Evolutionary conservation across 78 protist genomes (phyloP), one percentile per base, ranked within the genome.

Genomic region (Diacronema lutheri): DNA sequence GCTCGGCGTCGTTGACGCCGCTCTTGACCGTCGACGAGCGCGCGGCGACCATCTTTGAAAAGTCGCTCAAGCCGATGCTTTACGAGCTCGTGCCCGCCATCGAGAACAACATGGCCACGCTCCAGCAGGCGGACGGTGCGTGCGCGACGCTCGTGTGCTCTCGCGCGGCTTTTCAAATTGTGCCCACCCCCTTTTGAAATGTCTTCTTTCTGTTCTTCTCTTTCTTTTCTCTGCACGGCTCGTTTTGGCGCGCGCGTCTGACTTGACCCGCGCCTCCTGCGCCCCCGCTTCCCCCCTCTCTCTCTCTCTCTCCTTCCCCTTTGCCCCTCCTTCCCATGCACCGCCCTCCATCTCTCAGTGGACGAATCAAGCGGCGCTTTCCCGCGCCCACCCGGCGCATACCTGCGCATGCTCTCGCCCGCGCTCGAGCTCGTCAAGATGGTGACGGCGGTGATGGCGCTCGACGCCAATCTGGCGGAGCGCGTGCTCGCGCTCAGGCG

Each of bases 391-490:
- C 35, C 33, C 12, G 66, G 66, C 66, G 1, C 33, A 0, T 10
- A 26, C 33, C 66, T 61, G 20, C 2, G 21, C 35, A 10, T 26
- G 33, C 21, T 4, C 41, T 65, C 72, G 37, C 72, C 72, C n/a
- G 81, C 81, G 61, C 61, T 74, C 41, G 81, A 74, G 61, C 40
- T 56, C 61, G n/a, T 35, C 20, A 74, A 74, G 37, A 40, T 13
- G 35, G 25, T 74, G 10, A 10, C 25, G 58, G 20, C 16, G 13
- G 25, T 74, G 41, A 3, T 40, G 10, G 11, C 13, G 35, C 61
- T 74, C 46, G 81, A 74, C 61, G 10, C 13, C 20, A 11, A 0
- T 14, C 61, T 46, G 29, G 29, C 6, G 38, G 58, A 37, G 25
- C 12, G 46, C 20, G 81, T 40, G 21, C 23, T 37, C 31, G n/a